These are phyloP conservation scores for Coemansia sp. DNA, from an alignment of 192 early-diverging fungal genomes.

Conservation along the genomic window DNA sequence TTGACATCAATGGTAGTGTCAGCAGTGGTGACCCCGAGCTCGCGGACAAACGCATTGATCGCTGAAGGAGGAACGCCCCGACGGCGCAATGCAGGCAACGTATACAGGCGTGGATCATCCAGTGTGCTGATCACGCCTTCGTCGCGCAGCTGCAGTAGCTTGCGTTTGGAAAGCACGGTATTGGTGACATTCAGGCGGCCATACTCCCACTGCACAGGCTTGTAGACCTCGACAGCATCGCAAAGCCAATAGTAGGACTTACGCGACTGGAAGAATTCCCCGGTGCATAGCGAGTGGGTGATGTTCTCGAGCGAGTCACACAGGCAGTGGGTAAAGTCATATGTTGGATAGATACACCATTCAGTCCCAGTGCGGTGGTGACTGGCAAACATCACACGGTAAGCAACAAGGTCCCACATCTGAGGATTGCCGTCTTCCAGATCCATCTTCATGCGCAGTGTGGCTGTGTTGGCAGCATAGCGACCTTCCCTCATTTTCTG, in stretches of 20 bases:
- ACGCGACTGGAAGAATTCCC: conserved; percentile 91
- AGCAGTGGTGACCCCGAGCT: conserved; percentile 81
- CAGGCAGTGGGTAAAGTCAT: conserved; percentile 98
- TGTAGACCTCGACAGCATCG: conserved; percentile 97
- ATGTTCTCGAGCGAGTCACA: conserved; percentile 99
- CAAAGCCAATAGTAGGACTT: conserved; percentile 99
- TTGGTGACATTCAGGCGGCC: conserved; percentile 91
- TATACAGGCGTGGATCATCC: conserved; percentile 98
- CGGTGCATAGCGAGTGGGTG: conserved; percentile 97
- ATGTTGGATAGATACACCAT: conserved; percentile 99
- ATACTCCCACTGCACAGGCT: conserved; percentile 99
- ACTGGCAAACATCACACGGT: conserved; percentile 86
- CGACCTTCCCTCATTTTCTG: conserved; percentile 98
- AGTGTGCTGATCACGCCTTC: conserved; percentile 76
- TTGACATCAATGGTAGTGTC: conserved; percentile 78
- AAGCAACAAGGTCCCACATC: conserved; percentile 99
- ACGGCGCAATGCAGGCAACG: conserved; percentile 90
- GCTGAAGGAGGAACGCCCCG: conserved; percentile 97
- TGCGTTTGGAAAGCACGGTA: conserved; percentile 97
- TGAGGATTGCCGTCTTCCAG: conserved; percentile 95
- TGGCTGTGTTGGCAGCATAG: conserved; percentile 87
- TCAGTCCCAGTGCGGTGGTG: conserved; percentile 89
- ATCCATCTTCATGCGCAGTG: conserved; percentile 99
- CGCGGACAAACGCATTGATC: conserved; percentile 96
- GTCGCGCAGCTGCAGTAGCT: conserved; percentile 87